Evolutionary conservation across 345 rosid genomes (phyloP), one percentile per base, ranked within the genome.

Genomic region (Aquilaria sinensis): DNA sequence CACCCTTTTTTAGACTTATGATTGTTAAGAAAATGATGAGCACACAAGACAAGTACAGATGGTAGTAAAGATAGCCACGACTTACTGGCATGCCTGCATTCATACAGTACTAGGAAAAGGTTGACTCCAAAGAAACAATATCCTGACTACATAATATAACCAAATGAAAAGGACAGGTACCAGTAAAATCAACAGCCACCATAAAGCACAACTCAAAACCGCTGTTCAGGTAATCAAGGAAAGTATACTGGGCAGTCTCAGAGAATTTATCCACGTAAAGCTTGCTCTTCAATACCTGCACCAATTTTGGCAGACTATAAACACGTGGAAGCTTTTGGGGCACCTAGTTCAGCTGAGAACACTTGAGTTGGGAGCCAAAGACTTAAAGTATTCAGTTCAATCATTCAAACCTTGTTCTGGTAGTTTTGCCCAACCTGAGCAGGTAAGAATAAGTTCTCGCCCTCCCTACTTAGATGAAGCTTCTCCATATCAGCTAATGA

Each of bases 131-230:
- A 23, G 23, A 23, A 23, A 23, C 23, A 23, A 23, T 23, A 23
- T 23, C 23, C 23, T 23, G 23, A 23, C 23, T 23, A 23, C 23
- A 23, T 23, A 23, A 23, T 23, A 23, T 23, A 23, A 23, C 1
- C 23, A 37, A 37, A 9, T 9, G 61, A 66, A 55, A 70, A 64
- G 15, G 58, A 50, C 23, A 23, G 23, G 56, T 74, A 93, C 98
- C 98, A 1, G 98, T 93, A 73, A 87, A 93, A 81, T 93, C 98
- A 68, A 93, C 70, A 58, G 98, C 98, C 65, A 87, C 90, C 97
- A 93, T 93, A 83, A 89, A 89, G 78, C 86, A 87, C 63, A 93
- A 74, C 72, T 93, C 94, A 47, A 79, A 93, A 65, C 98, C 98
- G 41, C 74, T 84, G 31, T 78, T 80, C 80, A 89, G 67, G 80